A percentile compares a stretch with the other conserved stretches of the same genome.
These are phyloP conservation scores for Leccinum subtestaceum DNA, from an alignment of 768 basidiomycete genomes.

Conservation along the genomic window DNA sequence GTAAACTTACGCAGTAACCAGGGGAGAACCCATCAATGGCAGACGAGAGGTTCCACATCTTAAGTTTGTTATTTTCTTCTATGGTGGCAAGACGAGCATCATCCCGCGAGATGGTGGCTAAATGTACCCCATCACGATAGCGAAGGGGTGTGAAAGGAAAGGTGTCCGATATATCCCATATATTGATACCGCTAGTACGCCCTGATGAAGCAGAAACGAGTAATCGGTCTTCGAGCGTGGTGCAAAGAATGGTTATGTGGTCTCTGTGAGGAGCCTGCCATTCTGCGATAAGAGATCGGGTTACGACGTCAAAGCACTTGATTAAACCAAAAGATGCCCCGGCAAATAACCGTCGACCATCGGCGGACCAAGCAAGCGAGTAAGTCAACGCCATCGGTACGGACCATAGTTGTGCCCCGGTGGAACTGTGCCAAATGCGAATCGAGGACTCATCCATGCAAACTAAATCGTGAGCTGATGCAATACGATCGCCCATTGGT, in stretches of 20 bases:
- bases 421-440: slow-evolving; percentile 13
- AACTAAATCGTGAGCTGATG: neutral
- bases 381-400: no score
- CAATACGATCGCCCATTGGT: slow-evolving; percentile 9
- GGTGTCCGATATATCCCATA: slow-evolving; percentile 13
- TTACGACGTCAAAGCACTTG: slow-evolving; percentile 7
- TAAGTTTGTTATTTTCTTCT: no score
- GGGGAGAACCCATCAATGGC: neutral
- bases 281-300: neutral
- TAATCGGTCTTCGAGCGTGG: slow-evolving; percentile 2
- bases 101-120: slow-evolving; percentile 4
- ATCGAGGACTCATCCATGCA: neutral
- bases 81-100: neutral
- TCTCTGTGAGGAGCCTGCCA: neutral
- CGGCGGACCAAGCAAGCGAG: no score
- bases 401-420: no score
- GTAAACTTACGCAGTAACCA: slow-evolving; percentile 5
- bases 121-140: neutral
- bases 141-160: neutral
- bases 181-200: neutral
- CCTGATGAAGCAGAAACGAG: neutral
- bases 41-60: neutral
- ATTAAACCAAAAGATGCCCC: neutral
- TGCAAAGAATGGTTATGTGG: slow-evolving; percentile 7
- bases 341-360: no score